These are phyloP conservation scores for Botrytis galanthina DNA, from an alignment of 2,329 filamentous ascomycete species.

Conservation along the genomic window DNA sequence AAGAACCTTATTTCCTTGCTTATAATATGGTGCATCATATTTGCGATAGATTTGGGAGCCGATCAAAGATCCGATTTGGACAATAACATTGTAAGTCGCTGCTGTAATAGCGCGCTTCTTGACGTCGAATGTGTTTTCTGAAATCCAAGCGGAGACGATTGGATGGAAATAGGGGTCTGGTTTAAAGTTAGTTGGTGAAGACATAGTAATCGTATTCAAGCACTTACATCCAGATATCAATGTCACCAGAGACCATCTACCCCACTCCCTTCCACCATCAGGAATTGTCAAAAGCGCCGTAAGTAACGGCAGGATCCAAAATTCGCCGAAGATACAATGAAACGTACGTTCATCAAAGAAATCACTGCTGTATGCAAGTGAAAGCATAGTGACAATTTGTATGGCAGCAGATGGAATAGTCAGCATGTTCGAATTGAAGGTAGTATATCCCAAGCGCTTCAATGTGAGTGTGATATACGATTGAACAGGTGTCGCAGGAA, in stretches of 20 bases:
- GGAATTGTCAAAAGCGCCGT: slow-evolving; percentile 12
- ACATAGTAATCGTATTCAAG: slow-evolving; percentile 16
- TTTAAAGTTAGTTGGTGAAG: background rate
- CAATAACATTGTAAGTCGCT: slow-evolving; percentile 58
- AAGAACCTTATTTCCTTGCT: slow-evolving; percentile 53
- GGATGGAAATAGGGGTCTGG: slow-evolving; percentile 39
- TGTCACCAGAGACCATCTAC: slow-evolving; percentile 23
- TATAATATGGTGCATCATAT: slow-evolving; percentile 50
- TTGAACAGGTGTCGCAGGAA: slow-evolving; percentile 28
- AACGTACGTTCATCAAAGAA: slow-evolving; percentile 41
- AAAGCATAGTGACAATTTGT: slow-evolving; percentile 42
- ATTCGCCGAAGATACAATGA: slow-evolving; percentile 36
- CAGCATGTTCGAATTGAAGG: slow-evolving; percentile 48
- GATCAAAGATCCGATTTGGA: slow-evolving; percentile 44
- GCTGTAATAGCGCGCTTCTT: slow-evolving; percentile 60
- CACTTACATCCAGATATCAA: slow-evolving; percentile 26
- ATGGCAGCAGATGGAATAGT: slow-evolving; percentile 46
- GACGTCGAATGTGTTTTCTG: slow-evolving; percentile 59
- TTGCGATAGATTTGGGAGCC: slow-evolving; percentile 42
- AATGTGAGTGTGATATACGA: slow-evolving; percentile 32
- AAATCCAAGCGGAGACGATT: slow-evolving; percentile 49
- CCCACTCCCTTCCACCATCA: slow-evolving; percentile 29
- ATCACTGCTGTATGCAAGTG: slow-evolving; percentile 48
- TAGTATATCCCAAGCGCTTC: slow-evolving; percentile 31
- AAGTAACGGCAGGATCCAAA: slow-evolving; percentile 45